Evolutionary conservation across 768 basidiomycete species (phyloP).

Genomic region (Dacryopinax primogenitus): DNA sequence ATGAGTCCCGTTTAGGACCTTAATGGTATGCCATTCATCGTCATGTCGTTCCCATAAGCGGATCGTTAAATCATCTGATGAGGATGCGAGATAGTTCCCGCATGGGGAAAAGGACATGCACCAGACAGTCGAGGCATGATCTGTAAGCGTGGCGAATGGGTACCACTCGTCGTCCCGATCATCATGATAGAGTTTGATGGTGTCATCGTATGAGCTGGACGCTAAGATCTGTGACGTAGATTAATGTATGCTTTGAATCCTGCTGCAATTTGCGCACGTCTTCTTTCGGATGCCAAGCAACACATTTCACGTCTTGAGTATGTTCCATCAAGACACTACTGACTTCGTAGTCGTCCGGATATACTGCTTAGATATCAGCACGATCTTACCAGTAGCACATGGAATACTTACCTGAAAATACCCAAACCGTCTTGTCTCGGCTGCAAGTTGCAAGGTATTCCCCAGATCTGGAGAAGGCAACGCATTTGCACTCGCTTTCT

Average conservation of each 20-base stretch:
- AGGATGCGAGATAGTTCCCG: constrained; percentile 70
- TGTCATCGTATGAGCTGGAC: constrained; percentile 93
- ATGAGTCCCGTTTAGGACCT: constrained; percentile 46
- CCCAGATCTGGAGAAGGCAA: constrained; percentile 66
- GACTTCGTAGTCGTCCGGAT: constrained; percentile 72
- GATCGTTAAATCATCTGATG: constrained; percentile 73
- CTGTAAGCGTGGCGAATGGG: constrained; percentile 65
- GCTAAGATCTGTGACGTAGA: constrained; percentile 63
- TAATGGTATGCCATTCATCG: constrained; percentile 49
- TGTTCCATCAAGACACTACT: constrained; percentile 95
- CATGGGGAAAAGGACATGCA: constrained; percentile 64
- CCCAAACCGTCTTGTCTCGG: constrained; percentile 95
- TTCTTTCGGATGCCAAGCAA: constrained; percentile 90
- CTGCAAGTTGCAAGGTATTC: constrained; percentile 85
- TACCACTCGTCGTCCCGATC: constrained; percentile 94
- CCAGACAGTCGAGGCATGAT: constrained; percentile 88
- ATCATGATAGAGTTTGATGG: constrained; percentile 83
- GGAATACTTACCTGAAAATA: constrained; percentile 78
- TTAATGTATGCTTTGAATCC: constrained; percentile 13
- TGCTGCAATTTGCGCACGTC: constrained; percentile 44
- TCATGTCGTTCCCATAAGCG: constrained; percentile 62
- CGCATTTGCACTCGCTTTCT: constrained; percentile 88
- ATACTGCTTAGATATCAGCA: neutral
- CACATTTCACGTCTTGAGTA: constrained; percentile 86
- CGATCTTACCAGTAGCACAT: neutral